Base-by-base conservation (phyloP, 306 rosid genomes). In the Glycine soja region DNA sequence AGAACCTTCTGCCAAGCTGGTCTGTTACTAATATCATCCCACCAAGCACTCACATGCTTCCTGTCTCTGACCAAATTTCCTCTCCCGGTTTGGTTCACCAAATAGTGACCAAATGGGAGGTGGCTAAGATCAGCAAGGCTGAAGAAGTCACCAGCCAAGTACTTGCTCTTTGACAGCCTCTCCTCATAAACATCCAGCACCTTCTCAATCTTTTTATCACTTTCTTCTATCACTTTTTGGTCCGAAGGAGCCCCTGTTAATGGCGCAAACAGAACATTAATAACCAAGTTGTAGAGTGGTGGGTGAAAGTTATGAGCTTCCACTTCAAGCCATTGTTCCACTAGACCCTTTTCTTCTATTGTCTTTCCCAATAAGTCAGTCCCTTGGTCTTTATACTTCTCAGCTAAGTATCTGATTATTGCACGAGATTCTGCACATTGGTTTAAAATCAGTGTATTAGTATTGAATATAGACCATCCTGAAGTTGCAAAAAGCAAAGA, bases 301-400 rank as follows among this genome's bases (percentile, higher is more conserved):
- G 74, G 78, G 11, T 83, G 65, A 67, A 63, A 86, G 70, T 66
- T 83, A 0, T 72, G 70, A 40, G 87, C 87, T 66, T 86, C 89
- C 18, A 80, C 85, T 75, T 83, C 87, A 9, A 86, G 80, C 89
- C 89, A 86, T 62, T 86, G 86, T 30, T 82, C 89, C 30, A 86
- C 84, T 2, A 79, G 48, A 45, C 82, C 82, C 48, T 82, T 82
- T 38, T 86, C 85, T 78, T 86, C 87, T 1, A 86, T 46, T 6
- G 82, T 82, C 47, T 68, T 67, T 4, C 86, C 87, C 6, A 79
- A 74, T 42, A 86, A 82, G 4, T 82, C 72, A 45, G 59, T 42
- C 11, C 89, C 89, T n/a, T 70, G 89, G 0, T 77, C 48, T 54
- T 70, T 70, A 3, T 70, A 70, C 38, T 70, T 70, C 2, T 70